A percentile compares a stretch with the other conserved stretches of the same genome.
phyloP scores from a whole-genome alignment of 202 grass and related monocot genomes.

The Dendrocalamus latiflorus region DNA sequence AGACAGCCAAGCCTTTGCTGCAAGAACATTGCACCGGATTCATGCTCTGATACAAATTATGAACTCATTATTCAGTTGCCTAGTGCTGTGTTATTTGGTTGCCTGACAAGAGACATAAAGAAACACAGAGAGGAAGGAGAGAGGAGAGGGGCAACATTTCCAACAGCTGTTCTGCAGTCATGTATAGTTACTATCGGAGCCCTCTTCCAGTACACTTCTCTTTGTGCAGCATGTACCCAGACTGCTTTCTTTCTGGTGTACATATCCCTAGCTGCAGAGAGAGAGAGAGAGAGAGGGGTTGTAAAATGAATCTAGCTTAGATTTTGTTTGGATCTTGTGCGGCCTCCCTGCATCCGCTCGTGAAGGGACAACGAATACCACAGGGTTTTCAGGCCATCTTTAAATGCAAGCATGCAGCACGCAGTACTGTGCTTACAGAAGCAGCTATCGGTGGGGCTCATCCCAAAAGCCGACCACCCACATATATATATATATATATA shows the following conservation, averaged over 20 bases:
- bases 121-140: background rate
- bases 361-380: slow-evolving; percentile 52
- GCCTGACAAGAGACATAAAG: slow-evolving; percentile 69
- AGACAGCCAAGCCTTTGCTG: too few relatives aligned
- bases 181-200: slow-evolving; percentile 79
- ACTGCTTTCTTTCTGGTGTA: slow-evolving; percentile 18
- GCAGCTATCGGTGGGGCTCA: slow-evolving; percentile 32
- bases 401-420: slow-evolving; percentile 35
- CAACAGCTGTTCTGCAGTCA: slow-evolving; percentile 55
- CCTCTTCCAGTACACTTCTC: slow-evolving; percentile 53
- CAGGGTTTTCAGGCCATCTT: slow-evolving; percentile 38
- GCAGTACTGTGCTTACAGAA: slow-evolving; percentile 46
- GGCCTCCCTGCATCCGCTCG: slow-evolving; percentile 43
- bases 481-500: too few relatives aligned
- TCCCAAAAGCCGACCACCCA: slow-evolving; percentile 42
- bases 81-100: slow-evolving; percentile 30
- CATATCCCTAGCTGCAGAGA: slow-evolving; percentile 22
- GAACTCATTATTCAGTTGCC: slow-evolving; percentile 21
- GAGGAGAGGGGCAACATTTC: slow-evolving; percentile 40
- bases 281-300: background rate
- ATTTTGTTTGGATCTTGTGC: slow-evolving; percentile 97
- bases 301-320: slow-evolving; percentile 54
- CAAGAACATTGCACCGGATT: too few relatives aligned
- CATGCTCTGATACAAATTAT: slow-evolving; percentile 19
- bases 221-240: slow-evolving; percentile 55